Evolutionary conservation across 1,284 basidiomycete species (phyloP).

Genomic region (Sporisorium reilianum): DNA sequence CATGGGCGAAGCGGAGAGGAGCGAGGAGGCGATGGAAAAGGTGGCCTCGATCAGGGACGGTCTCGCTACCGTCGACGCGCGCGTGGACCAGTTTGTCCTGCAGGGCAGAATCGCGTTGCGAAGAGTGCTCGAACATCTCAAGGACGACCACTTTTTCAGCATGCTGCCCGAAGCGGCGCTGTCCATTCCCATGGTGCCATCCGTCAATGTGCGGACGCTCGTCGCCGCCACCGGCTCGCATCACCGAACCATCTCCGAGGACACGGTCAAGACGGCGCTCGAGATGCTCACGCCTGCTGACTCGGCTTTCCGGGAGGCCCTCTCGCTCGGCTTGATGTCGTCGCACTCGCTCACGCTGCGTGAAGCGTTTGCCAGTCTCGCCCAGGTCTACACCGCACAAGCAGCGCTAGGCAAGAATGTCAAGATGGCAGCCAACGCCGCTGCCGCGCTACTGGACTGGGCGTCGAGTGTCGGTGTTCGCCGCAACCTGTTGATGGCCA

Average conservation of each 20-base stretch:
- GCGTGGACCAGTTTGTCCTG: constrained; percentile 42
- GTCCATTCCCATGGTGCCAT: constrained; percentile 57
- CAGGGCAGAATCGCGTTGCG: constrained; percentile 50
- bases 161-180: constrained; percentile 62
- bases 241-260: constrained; percentile 37
- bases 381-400: constrained; percentile 47
- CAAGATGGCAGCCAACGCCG: constrained; percentile 44
- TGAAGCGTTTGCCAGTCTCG: constrained; percentile 48
- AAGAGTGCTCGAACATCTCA: constrained; percentile 46
- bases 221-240: constrained; percentile 18
- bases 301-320: constrained; percentile 44
- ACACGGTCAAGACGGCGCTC: constrained; percentile 44
- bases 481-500: constrained; percentile 49
- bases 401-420: constrained; percentile 47
- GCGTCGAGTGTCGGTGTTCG: constrained; percentile 47
- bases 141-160: constrained; percentile 57
- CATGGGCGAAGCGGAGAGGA: constrained; percentile 26
- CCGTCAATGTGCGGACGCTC: constrained; percentile 39
- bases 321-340: constrained; percentile 28
- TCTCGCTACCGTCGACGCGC: constrained; percentile 18
- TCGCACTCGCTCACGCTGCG: constrained; percentile 46
- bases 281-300: constrained; percentile 41
- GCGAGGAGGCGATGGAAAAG: constrained; percentile 43
- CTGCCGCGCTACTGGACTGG: constrained; percentile 44
- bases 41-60: constrained; percentile 43